Evolutionary conservation across 2,329 filamentous ascomycete genomes (phyloP), one percentile per base, ranked within the genome.

Genomic region (Akanthomyces uredinophilus): DNA sequence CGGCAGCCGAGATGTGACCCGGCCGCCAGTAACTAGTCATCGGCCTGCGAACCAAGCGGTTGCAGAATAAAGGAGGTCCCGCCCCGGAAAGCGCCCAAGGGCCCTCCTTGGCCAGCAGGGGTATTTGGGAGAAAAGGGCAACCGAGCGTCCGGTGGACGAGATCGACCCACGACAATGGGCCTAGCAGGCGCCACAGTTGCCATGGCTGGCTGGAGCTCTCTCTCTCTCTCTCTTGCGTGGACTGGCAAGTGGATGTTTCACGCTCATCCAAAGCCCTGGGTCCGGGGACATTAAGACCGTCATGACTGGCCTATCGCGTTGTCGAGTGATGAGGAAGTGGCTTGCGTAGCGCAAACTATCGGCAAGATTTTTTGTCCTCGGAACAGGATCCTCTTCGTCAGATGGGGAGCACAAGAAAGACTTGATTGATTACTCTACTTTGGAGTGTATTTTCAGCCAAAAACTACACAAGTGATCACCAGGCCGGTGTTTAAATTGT

Each of bases 181-280:
- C 37, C 51, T 41, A 10, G 16, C 37, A 22, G 24, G 29, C 29
- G 41, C 41, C 41, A 47, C 41, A 22, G 10, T 16, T 37, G 24
- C 24, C 18, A 49, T 27, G 46, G 29, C 22, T 49, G 46, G 22
- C 24, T 29, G 46, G 24, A 16, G 7, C 20, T 20, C 20, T 24
- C 18, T n/a, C n/a, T n/a, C n/a, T n/a, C n/a, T n/a, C n/a, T n/a
- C n/a, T n/a, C n/a, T n/a, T n/a, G n/a, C n/a, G 44, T 20, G 5
- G 13, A 24, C 44, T 47, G 44, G 44, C 54, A 32, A 29, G 41
- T 32, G 13, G 27, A 8, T 56, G 54, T 57, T 27, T 57, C 43
- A 39, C 29, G 20, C 41, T 57, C 54, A 57, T 57, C 54, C 54
- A 47, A 47, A 46, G 27, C n/a, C 13, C 54, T 47, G 54, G 54